A percentile compares a stretch with the other conserved stretches of the same genome.
These are phyloP conservation scores for Quercus variabilis DNA, from an alignment of 306 rosid genomes.

Conservation along the genomic window DNA sequence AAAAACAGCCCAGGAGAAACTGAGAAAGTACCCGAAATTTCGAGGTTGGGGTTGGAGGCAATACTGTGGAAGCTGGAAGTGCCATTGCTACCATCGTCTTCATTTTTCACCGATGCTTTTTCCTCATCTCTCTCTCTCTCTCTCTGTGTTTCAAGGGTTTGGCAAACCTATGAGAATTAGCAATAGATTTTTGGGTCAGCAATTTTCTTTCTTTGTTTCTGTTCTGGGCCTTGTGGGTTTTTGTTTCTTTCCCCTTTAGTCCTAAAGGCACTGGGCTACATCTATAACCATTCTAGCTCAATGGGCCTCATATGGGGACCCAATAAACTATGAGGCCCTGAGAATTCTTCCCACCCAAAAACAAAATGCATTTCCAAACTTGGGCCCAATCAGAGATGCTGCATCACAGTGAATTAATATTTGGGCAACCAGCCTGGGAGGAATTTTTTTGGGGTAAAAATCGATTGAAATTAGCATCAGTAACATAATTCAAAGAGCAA, in stretches of 20 bases:
- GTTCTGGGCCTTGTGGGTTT: not conserved
- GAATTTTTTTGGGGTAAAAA: too few relatives aligned
- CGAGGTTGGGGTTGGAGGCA: slow-evolving; percentile 10
- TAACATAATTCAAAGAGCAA: too few relatives aligned
- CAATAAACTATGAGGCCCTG: not conserved
- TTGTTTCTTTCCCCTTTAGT: too few relatives aligned
- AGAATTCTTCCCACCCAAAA: not conserved
- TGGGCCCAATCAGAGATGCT: not conserved
- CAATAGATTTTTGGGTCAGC: not conserved
- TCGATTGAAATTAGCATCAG: too few relatives aligned
- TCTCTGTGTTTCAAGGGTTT: not conserved
- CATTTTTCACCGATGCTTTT: slow-evolving; percentile 27
- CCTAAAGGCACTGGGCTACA: not conserved
- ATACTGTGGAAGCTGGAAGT: slow-evolving; percentile 25
- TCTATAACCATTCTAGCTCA: too few relatives aligned
- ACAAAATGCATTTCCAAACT: not conserved
- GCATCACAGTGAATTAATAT: too few relatives aligned
- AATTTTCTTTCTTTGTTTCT: not conserved
- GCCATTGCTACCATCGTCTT: slow-evolving; percentile 27
- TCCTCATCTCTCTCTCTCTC: slow-evolving; percentile 11
- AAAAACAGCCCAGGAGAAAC: not conserved
- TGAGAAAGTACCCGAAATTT: slow-evolving; percentile 21
- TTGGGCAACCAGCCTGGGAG: too few relatives aligned
- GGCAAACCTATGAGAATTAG: not conserved
- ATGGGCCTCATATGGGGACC: not conserved